Evolutionary conservation across 2,329 filamentous ascomycete genomes (phyloP).

Genomic region (Tolypocladium endophyticum): DNA sequence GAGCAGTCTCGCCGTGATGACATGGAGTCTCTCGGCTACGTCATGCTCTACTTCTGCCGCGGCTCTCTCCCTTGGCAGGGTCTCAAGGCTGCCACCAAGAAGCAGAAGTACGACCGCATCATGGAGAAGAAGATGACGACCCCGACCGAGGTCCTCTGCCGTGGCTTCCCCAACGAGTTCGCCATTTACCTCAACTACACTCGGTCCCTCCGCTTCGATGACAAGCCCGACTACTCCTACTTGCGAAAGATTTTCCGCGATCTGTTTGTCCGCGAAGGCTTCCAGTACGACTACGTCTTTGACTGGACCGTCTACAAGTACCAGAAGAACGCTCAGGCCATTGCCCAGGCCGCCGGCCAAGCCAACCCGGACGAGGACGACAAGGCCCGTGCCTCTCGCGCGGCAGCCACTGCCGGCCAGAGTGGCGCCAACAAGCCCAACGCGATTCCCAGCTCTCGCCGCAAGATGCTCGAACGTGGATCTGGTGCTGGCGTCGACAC

Average conservation of each 20-base stretch:
- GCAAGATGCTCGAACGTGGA: conserved; percentile 71
- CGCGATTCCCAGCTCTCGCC: conserved; percentile 66
- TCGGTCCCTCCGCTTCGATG: conserved; percentile 93
- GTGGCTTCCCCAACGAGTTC: conserved; percentile 98
- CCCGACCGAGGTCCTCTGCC: conserved; percentile 94
- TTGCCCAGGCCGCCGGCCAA: conserved; percentile 67
- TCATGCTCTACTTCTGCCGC: conserved; percentile 99
- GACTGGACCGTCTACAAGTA: conserved; percentile 99
- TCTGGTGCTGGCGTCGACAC: conserved; percentile 49
- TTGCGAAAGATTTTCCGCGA: conserved; percentile 99
- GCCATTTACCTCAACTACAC: conserved; percentile 99
- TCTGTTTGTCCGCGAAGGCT: conserved; percentile 95
- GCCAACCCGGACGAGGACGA: conserved; percentile 63
- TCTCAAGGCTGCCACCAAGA: conserved; percentile 96
- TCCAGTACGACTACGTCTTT: conserved; percentile 99
- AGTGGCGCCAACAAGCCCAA: conserved; percentile 58
- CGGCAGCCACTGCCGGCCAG: conserved; percentile 54
- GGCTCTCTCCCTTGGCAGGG: conserved; percentile 98
- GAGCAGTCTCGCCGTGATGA: conserved; percentile 99
- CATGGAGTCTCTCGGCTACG: conserved; percentile 97
- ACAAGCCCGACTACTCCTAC: conserved; percentile 99
- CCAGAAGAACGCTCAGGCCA: conserved; percentile 97
- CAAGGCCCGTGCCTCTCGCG: conserved; percentile 59
- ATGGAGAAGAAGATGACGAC: conserved; percentile 99
- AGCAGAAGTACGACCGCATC: conserved; percentile 99